phyloP scores from a whole-genome alignment of 371 early-diverging fungal genomes.

The Mortierella sp. region DNA sequence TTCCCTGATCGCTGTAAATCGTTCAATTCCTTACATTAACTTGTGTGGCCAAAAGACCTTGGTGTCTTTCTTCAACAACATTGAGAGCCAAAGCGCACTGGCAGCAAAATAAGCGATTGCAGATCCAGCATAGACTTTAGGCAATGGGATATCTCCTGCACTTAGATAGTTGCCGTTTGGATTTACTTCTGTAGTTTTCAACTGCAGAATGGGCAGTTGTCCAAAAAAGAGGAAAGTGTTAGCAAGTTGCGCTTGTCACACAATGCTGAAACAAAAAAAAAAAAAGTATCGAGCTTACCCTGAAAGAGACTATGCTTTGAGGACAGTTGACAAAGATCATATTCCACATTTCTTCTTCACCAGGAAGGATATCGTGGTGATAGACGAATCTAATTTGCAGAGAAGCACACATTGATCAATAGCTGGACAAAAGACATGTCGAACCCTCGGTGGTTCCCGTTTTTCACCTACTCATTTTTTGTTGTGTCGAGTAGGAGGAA shows the following conservation, averaged over 20 bases:
- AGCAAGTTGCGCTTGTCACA: too few relatives aligned
- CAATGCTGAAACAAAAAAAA: too few relatives aligned
- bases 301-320: slow-evolving; percentile 53
- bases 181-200: slow-evolving; percentile 62
- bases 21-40: slow-evolving; percentile 59
- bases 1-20: neutral
- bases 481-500: slow-evolving; percentile 22
- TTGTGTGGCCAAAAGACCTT: slow-evolving; percentile 68
- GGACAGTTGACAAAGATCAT: slow-evolving; percentile 64
- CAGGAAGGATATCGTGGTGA: slow-evolving; percentile 38
- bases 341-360: slow-evolving; percentile 65
- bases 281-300: slow-evolving; percentile 35
- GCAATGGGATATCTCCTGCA: slow-evolving; percentile 69
- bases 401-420: neutral
- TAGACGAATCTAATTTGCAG: slow-evolving; percentile 48
- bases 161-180: slow-evolving; percentile 65
- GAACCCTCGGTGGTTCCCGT: neutral
- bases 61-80: slow-evolving; percentile 58
- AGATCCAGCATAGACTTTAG: slow-evolving; percentile 59
- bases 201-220: slow-evolving; percentile 30
- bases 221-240: too few relatives aligned
- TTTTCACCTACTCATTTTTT: slow-evolving; percentile 22
- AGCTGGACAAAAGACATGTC: neutral
- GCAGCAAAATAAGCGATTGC: slow-evolving; percentile 58
- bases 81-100: slow-evolving; percentile 55